Conservation (phyloP, 73 alveolate genomes). For the Paraurostyla sp. region DNA sequence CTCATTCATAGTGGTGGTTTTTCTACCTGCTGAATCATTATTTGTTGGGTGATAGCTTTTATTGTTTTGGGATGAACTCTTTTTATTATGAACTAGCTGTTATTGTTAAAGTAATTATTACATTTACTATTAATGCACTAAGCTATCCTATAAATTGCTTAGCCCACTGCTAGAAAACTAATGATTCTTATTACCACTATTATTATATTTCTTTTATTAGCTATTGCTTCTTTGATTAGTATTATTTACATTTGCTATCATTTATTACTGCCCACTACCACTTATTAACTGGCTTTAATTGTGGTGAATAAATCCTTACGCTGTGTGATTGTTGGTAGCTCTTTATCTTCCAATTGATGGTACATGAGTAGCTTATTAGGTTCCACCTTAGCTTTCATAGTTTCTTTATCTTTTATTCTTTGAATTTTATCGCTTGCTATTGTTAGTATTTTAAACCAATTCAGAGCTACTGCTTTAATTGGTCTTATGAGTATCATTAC, state of each 20-base stretch:
- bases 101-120: not conserved
- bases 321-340: no score
- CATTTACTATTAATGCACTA: not conserved
- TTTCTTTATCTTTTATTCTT: not conserved
- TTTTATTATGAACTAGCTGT: not conserved
- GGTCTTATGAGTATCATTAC: not conserved
- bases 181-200: not conserved
- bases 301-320: no score
- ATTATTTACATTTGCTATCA: no score
- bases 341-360: no score
- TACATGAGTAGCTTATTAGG: no score
- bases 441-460: not conserved
- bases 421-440: not conserved
- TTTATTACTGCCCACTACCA: no score
- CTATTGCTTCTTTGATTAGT: slow-evolving; percentile 36
- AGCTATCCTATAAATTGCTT: no score
- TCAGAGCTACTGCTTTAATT: slow-evolving; percentile 43
- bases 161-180: not conserved
- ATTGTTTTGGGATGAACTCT: not conserved
- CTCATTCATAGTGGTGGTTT: not conserved
- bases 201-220: not conserved
- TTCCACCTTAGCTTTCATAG: not conserved
- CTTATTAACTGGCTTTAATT: no score
- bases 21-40: no score
- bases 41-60: not conserved